These are phyloP conservation scores for Ceratocystis diversiconidia DNA, from an alignment of 2,329 filamentous ascomycete species.

Conservation along the genomic window DNA sequence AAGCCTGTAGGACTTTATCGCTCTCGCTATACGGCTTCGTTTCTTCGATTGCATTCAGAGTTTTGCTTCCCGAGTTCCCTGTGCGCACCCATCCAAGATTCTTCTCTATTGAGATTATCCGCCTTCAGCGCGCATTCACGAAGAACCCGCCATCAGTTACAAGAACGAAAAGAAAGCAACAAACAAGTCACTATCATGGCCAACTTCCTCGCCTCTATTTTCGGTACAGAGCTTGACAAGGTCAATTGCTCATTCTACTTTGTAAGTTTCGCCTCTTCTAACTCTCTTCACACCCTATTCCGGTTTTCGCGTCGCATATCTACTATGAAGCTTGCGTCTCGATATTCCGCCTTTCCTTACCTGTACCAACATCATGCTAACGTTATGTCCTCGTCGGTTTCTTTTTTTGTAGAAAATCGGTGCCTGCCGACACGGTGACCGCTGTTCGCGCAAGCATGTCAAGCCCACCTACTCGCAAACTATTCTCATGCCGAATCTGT, in stretches of 20 bases:
- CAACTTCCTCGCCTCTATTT: constrained; percentile 98
- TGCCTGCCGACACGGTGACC: constrained; percentile 93
- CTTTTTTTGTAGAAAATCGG: constrained; percentile 71
- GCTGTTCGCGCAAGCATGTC: constrained; percentile 96
- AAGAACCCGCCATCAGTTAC: not conserved
- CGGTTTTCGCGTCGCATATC: not conserved
- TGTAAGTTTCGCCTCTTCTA: constrained; percentile 23
- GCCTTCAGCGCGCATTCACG: not conserved
- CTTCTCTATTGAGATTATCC: not conserved
- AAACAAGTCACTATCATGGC: constrained; percentile 46
- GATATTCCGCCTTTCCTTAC: not conserved
- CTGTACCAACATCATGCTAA: constrained; percentile 8
- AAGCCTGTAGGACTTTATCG: not conserved
- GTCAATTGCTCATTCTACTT: constrained; percentile 98
- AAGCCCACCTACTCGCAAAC: constrained; percentile 98
- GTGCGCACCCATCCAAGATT: not conserved
- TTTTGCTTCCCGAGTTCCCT: not conserved
- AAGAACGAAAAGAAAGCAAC: constrained; percentile 8
- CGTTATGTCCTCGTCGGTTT: not conserved
- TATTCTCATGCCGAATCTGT: constrained; percentile 93
- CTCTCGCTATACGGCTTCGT: not conserved
- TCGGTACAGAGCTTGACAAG: constrained; percentile 98
- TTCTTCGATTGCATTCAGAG: not conserved
- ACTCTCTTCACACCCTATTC: not conserved
- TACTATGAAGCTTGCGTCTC: not conserved